These are phyloP conservation scores for Adiantum capillusveneris DNA, from an alignment of 75 land plant species.

Conservation along the genomic window DNA sequence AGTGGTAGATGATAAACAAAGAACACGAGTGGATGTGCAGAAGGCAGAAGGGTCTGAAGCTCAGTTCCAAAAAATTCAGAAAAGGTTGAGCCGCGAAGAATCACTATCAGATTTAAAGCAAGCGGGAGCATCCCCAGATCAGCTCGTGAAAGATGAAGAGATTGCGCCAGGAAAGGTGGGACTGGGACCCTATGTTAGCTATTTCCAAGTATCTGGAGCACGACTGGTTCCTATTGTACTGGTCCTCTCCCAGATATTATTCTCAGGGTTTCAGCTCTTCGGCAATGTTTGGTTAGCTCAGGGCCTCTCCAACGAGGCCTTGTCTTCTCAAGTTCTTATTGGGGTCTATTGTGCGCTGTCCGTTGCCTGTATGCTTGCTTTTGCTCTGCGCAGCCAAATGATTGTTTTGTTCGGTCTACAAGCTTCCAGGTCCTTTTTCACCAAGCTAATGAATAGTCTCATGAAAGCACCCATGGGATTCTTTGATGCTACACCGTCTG, in stretches of 20 bases:
- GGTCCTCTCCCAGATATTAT: background rate
- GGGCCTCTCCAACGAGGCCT: background rate
- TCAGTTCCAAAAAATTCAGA: background rate
- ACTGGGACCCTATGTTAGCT: slow-evolving; percentile 7
- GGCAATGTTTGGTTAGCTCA: slow-evolving; percentile 10
- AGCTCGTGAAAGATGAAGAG: slow-evolving; percentile 15
- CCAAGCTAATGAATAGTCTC: slow-evolving; percentile 10
- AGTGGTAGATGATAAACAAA: background rate
- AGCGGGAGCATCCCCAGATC: background rate
- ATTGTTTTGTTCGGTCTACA: slow-evolving; percentile 8
- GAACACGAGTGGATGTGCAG: no score
- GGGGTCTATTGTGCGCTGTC: background rate
- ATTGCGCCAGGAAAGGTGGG: slow-evolving; percentile 15
- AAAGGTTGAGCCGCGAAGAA: slow-evolving; percentile 3
- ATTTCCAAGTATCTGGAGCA: slow-evolving; percentile 1
- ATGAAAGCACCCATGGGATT: slow-evolving; percentile 41
- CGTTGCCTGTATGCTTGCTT: no score
- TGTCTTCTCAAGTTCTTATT: background rate
- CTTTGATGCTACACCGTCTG: slow-evolving; percentile 36
- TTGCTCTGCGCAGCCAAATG: slow-evolving; percentile 3
- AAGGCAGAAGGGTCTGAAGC: background rate
- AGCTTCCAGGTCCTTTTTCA: slow-evolving; percentile 12
- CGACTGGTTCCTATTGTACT: background rate
- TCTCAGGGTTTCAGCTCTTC: slow-evolving; percentile 7
- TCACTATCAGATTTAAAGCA: background rate